Conservation (phyloP, 2,329 filamentous ascomycete species). For the Cladophialophora carrionii region DNA sequence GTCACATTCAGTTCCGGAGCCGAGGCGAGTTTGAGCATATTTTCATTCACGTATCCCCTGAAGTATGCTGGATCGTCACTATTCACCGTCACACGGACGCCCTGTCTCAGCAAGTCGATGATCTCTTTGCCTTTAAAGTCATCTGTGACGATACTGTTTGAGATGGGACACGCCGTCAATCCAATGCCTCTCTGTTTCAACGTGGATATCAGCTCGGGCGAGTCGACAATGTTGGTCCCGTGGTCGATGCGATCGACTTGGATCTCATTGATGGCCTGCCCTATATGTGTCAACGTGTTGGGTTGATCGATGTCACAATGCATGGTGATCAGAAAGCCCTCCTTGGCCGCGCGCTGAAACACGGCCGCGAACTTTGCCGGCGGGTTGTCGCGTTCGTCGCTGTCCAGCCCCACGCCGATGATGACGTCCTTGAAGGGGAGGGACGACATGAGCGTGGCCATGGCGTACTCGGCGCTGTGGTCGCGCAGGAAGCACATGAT, state of each 20-base stretch:
- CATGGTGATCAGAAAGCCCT: constrained; percentile 53
- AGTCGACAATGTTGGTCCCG: constrained; percentile 37
- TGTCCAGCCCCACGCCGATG: constrained; percentile 38
- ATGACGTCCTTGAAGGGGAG: constrained; percentile 37
- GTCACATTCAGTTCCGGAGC: constrained; percentile 27
- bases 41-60: constrained; percentile 36
- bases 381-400: constrained; percentile 37
- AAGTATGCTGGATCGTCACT: constrained; percentile 39
- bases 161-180: constrained; percentile 38
- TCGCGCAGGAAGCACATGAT: constrained; percentile 71
- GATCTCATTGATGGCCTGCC: constrained; percentile 41
- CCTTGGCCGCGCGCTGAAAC: constrained; percentile 38
- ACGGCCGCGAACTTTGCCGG: constrained; percentile 37
- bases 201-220: constrained; percentile 26
- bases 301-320: constrained; percentile 59
- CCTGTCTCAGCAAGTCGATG: constrained; percentile 28
- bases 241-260: constrained; percentile 39
- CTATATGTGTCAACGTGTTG: constrained; percentile 52
- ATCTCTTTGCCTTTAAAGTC: constrained; percentile 37
- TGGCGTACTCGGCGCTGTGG: constrained; percentile 34
- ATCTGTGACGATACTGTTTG: constrained; percentile 35
- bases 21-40: constrained; percentile 32
- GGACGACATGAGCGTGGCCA: constrained; percentile 37
- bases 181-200: constrained; percentile 29
- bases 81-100: constrained; percentile 38